phyloP scores from a whole-genome alignment of 805 yeast genomes.

The Huiozyma naganishii region DNA sequence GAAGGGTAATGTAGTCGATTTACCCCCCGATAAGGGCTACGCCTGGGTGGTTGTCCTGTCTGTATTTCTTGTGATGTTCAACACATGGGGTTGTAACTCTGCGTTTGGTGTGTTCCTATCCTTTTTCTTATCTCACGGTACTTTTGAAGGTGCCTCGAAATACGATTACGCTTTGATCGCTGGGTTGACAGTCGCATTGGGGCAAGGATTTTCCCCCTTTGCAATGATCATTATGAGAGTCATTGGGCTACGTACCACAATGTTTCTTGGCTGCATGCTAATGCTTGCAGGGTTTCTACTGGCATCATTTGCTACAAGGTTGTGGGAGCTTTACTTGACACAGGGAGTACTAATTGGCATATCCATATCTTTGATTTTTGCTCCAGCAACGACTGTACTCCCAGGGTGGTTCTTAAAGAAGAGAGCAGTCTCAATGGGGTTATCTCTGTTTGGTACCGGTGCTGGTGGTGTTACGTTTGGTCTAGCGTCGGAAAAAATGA shows the following conservation, averaged over 20 bases:
- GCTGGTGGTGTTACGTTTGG: slow-evolving; percentile 40
- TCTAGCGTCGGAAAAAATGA: slow-evolving; percentile 33
- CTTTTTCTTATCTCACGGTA: slow-evolving; percentile 39
- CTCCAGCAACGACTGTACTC: slow-evolving; percentile 48
- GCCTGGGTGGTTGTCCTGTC: slow-evolving; percentile 56
- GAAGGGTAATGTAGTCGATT: slow-evolving; percentile 25
- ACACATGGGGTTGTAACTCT: slow-evolving; percentile 64
- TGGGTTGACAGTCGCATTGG: slow-evolving; percentile 46
- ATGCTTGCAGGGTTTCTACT: slow-evolving; percentile 47
- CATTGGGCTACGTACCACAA: slow-evolving; percentile 39
- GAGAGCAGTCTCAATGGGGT: slow-evolving; percentile 45
- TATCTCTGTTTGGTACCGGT: slow-evolving; percentile 42
- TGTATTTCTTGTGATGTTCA: slow-evolving; percentile 39
- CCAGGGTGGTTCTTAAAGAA: slow-evolving; percentile 64
- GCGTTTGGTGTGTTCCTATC: slow-evolving; percentile 57
- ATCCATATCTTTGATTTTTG: slow-evolving; percentile 39
- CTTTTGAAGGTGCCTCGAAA: slow-evolving; percentile 44
- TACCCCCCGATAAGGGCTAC: slow-evolving; percentile 55
- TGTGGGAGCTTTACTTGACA: slow-evolving; percentile 59
- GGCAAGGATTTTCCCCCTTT: slow-evolving; percentile 53
- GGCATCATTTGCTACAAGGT: slow-evolving; percentile 46
- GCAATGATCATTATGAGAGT: slow-evolving; percentile 37
- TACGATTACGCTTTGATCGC: slow-evolving; percentile 58
- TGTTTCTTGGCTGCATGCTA: slow-evolving; percentile 38
- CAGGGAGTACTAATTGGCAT: slow-evolving; percentile 58